phyloP scores from a whole-genome alignment of 768 basidiomycete species.

The Calocybe indica region DNA sequence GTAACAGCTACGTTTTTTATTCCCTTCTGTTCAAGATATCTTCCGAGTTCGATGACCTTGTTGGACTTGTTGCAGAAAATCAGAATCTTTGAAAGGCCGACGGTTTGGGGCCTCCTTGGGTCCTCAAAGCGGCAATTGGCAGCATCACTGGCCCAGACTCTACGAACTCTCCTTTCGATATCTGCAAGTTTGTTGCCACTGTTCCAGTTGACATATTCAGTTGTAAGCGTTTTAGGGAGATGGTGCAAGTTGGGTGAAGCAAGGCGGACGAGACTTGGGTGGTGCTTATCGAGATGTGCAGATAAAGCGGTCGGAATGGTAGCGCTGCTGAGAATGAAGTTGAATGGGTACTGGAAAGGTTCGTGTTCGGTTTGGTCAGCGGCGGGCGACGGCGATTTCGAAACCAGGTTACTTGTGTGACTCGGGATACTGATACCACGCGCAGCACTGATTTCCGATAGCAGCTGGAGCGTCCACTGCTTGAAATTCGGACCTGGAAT shows the following conservation, averaged over 20 bases:
- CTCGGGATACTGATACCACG: conserved; percentile 41
- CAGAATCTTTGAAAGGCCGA: conserved; percentile 57
- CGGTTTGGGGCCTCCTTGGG: conserved; percentile 11
- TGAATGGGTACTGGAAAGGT: conserved; percentile 62
- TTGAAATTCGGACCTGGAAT: conserved; percentile 74
- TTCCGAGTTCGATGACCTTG: conserved; percentile 58
- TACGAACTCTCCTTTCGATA: conserved; percentile 66
- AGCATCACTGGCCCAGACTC: conserved; percentile 71
- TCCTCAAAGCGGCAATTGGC: conserved; percentile 12
- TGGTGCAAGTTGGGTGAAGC: conserved; percentile 78
- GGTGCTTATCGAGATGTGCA: conserved; percentile 53
- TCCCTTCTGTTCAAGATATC: conserved; percentile 52
- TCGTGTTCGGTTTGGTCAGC: conserved; percentile 11
- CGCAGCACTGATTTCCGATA: conserved; percentile 65
- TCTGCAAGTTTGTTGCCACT: conserved; percentile 80
- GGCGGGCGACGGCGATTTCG: conserved; percentile 11
- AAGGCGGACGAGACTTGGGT: conserved; percentile 64
- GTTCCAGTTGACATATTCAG: conserved; percentile 71
- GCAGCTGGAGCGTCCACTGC: conserved; percentile 60
- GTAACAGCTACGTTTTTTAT: conserved; percentile 64
- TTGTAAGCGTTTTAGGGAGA: conserved; percentile 63
- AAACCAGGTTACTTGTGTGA: conserved; percentile 15
- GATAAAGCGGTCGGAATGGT: conserved; percentile 80
- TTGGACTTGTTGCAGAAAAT: conserved; percentile 79
- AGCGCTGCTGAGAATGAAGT: conserved; percentile 77